These are phyloP conservation scores for Gossypium aridum DNA, from an alignment of 441 rosid species.

Conservation along the genomic window DNA sequence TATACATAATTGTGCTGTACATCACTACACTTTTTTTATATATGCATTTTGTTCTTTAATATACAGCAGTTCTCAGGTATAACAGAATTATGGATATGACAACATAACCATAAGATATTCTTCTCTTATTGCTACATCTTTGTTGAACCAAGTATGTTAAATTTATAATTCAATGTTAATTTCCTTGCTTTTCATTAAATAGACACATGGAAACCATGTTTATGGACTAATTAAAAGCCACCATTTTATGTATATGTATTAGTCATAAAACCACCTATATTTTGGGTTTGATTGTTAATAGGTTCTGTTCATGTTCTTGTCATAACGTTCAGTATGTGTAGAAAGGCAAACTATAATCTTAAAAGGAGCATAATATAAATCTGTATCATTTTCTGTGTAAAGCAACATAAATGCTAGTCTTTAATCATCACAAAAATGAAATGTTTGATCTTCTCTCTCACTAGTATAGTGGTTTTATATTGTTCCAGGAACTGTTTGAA, in stretches of 20 bases:
- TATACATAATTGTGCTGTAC: background rate
- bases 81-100: background rate
- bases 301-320: too few relatives aligned
- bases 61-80: background rate
- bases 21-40: background rate
- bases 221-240: background rate
- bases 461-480: background rate
- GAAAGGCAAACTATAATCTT: too few relatives aligned
- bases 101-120: background rate
- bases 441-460: background rate
- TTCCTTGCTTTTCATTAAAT: background rate
- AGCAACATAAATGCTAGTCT: too few relatives aligned
- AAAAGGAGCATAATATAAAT: too few relatives aligned
- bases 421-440: background rate
- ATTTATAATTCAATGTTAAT: background rate
- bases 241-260: background rate
- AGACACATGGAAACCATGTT: background rate
- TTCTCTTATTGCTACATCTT: background rate
- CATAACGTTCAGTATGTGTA: too few relatives aligned
- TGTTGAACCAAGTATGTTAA: background rate
- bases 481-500: constrained; percentile 59
- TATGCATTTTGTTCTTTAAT: background rate
- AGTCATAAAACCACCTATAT: background rate
- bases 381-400: too few relatives aligned
- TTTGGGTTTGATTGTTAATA: too few relatives aligned